Base-by-base conservation (phyloP, 2,329 filamentous ascomycete species). In the Diplodia mutila region DNA sequence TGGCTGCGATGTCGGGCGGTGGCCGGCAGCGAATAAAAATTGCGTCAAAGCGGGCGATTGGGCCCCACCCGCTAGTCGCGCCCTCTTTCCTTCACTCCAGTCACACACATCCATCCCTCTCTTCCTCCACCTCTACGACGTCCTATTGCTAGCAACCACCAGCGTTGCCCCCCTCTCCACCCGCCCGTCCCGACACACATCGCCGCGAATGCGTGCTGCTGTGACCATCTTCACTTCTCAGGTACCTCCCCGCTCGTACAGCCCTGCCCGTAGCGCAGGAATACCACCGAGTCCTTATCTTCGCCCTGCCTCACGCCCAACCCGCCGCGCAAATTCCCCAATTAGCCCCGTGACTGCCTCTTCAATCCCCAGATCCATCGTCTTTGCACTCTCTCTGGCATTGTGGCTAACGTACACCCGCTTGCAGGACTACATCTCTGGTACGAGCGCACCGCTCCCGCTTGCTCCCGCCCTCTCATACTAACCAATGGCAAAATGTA, bases 401-500 rank as follows among this genome's bases (percentile, higher is more conserved):
- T 53, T 65, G 70, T 73, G 72, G 75, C 80, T 81, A 76, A 81
- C 72, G 73, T 71, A 71, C 67, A 48, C 23, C 70, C 61, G 69
- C 49, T 63, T 69, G 53, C 73, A 85, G 87, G 86, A 89, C 82
- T 89, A 89, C 81, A 88, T 89, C 82, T 88, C 86, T 83, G 84
- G 83, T 85, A 84, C 76, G 80, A 71, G 61, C 69, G 65, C 66
- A 66, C 68, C 52, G 70, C 71, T 49, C 42, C 67, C 69, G 46
- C 32, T 29, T 61, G 69, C 67, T 69, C 51, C 68, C 64, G 63
- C 69, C 34, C 34, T 29, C 16, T 1, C 23, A 23, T 21, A 29
- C 29, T 69, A 69, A 57, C 64, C 68, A 68, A 52, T 69, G 76
- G 75, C 76, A 67, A 77, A 72, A 69, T 49, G 61, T 70, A 84